Base-by-base conservation (phyloP, 2,329 filamentous ascomycete genomes). In the Hortaea werneckii region DNA sequence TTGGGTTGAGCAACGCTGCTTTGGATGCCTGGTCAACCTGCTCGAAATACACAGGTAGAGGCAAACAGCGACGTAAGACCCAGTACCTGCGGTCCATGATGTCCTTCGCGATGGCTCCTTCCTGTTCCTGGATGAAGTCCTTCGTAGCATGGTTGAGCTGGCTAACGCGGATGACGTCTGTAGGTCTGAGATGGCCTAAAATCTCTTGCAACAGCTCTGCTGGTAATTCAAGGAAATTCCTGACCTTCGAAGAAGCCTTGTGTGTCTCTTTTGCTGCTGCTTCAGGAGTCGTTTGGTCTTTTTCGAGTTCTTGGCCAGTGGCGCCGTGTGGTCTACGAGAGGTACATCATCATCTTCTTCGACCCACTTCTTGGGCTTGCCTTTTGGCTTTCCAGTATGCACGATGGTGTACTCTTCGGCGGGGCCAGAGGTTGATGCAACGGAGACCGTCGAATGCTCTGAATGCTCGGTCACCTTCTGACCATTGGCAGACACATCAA, bases 161-260 rank as follows among this genome's bases (percentile, higher is more conserved):
- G 28, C 63, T 60, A 2, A 78, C 61, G 1, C 54, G 64, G 53
- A 76, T 67, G 13, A 79, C 53, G 38, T 79, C 75, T 59, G 69
- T 73, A 0, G 77, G 75, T 0, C 53, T 62, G 6, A 78, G 62
- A 12, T 67, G 55, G n/a, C 59, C 54, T 1, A 79, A 49, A 11
- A 78, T 68, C 34, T 70, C 64, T 28, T 74, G 57, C 3, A 78
- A 48, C 1, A 80, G 60, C 56, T 80, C 77, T 11, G 70, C 69
- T 0, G 77, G 77, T 0, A 80, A 65, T 49, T 72, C 67, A 20
- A 72, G 52, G 8, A 78, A 58, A 13, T 30, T 41, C 9, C 37
- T 34, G 53, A 65, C 29, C 57, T 55, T 8, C 58, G 54, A 43
- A 58, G 58, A 29, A 4, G 54, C 56, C 26, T 37, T 41, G 5